Evolutionary conservation across 1,284 basidiomycete genomes (phyloP).

Genomic region (Boletellus sp.): DNA sequence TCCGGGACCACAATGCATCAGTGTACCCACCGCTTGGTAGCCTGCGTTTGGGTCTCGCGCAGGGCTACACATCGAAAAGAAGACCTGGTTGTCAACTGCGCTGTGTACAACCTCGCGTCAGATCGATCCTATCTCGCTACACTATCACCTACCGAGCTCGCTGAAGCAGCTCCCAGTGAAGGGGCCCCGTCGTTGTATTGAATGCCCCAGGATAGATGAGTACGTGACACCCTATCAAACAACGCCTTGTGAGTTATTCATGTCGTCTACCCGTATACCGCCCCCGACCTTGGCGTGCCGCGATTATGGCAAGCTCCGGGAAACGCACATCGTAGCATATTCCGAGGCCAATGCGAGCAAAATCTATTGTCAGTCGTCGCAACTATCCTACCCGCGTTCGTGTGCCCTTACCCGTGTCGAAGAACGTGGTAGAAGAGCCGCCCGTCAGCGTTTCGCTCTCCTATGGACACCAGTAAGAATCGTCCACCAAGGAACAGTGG

Average conservation of each 20-base stretch:
- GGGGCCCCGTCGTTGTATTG: constrained; percentile 89
- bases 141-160: constrained; percentile 64
- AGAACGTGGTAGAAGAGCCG: constrained; percentile 74
- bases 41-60: constrained; percentile 79
- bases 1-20: neutral
- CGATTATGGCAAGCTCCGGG: constrained; percentile 91
- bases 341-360: constrained; percentile 86
- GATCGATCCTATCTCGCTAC: neutral
- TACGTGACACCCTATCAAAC: constrained; percentile 70
- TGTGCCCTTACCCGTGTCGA: constrained; percentile 76
- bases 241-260: neutral
- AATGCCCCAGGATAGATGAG: constrained; percentile 92
- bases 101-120: constrained; percentile 39
- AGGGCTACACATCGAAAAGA: constrained; percentile 92
- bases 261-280: neutral
- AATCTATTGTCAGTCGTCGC: constrained; percentile 47
- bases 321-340: constrained; percentile 94
- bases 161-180: constrained; percentile 95
- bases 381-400: neutral
- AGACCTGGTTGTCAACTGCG: constrained; percentile 95
- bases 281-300: constrained; percentile 74
- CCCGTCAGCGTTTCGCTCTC: constrained; percentile 92
- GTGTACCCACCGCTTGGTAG: constrained; percentile 77
- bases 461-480: constrained; percentile 38
- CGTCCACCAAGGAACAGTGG: neutral